phyloP scores from a whole-genome alignment of 2,329 filamentous ascomycete genomes.

The Fusarium chuoi region DNA sequence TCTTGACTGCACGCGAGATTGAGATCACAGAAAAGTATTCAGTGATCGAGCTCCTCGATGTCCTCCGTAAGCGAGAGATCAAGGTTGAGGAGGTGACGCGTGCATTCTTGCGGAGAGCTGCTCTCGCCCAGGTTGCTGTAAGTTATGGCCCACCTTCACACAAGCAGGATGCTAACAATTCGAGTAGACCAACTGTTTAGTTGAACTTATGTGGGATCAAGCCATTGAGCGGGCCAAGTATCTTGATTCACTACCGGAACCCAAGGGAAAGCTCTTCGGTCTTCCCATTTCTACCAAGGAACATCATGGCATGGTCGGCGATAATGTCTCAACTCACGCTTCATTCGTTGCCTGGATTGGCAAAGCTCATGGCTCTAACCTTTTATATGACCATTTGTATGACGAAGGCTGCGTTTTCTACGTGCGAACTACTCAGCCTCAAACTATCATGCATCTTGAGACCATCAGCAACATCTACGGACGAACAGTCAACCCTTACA shows the following conservation, averaged over 20 bases:
- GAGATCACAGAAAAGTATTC: constrained; percentile 46
- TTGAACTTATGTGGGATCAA: constrained; percentile 50
- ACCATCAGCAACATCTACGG: constrained; percentile 72
- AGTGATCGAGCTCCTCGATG: constrained; percentile 33
- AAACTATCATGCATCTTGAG: constrained; percentile 66
- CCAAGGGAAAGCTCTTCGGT: constrained; percentile 48
- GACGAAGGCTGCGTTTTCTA: constrained; percentile 52
- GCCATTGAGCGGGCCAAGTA: constrained; percentile 48
- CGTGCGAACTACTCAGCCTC: constrained; percentile 76
- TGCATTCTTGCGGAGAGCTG: constrained; percentile 42
- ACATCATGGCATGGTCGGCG: constrained; percentile 50
- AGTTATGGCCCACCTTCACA: not conserved
- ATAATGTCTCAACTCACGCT: constrained; percentile 42
- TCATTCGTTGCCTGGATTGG: constrained; percentile 48
- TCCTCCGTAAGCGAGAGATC: constrained; percentile 32
- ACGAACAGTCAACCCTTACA: constrained; percentile 70
- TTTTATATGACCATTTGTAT: constrained; percentile 46
- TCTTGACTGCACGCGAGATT: constrained; percentile 42
- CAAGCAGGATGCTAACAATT: not conserved
- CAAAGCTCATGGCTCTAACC: constrained; percentile 47
- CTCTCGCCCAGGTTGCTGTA: constrained; percentile 43
- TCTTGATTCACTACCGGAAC: constrained; percentile 49
- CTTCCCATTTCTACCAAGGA: constrained; percentile 51
- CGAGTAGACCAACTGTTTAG: constrained; percentile 47
- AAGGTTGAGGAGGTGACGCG: constrained; percentile 44